Evolutionary conservation across 176 grass and related monocot genomes (phyloP), one percentile per base, ranked within the genome.

Genomic region (Oryza rufipogon): DNA sequence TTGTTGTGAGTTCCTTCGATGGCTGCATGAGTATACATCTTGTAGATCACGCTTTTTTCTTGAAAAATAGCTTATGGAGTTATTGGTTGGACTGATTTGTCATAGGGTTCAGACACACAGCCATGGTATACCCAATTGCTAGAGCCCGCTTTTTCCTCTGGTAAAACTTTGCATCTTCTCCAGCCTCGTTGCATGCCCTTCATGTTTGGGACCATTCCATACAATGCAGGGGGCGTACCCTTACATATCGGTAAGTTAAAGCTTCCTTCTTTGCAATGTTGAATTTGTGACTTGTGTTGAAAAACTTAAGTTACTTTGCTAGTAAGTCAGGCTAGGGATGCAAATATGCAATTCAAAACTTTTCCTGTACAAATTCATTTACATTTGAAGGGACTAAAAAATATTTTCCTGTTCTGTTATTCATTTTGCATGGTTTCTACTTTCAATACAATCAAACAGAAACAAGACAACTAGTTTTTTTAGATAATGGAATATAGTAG

Each of bases 121-220:
- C 88, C 87, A 36, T 71, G 45, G 82, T 76, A 85, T 49, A 84
- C 49, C 52, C 85, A 93, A 69, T 87, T 91, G 87, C 42, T 95
- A 45, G 93, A 98, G 49, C 96, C 96, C 1, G 89, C 92, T 39
- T 92, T 98, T 88, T 61, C 88, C 74, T 83, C 82, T 76, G 75
- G 70, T 3, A 73, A 84, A 74, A 85, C 89, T 73, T 82, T 98
- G 46, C 93, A 95, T 77, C 44, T 91, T 15, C 19, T 98, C 39
- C 92, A 98, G 85, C 77, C 93, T 73, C 79, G 78, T 33, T 98
- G 96, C 25, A 10, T 33, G 17, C 82, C 91, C 30, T 85, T 65
- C 78, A 63, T 80, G 63, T 91, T 85, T 25, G 76, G 79, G 33
- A 80, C 80, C 58, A 56, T 91, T 88, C 88, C 85, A 33, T 81